Percentiles rank a stretch among this genome's conserved stretches.
Evolutionary conservation across 768 basidiomycete genomes (phyloP).

Genomic region (Cubamyces sp.): DNA sequence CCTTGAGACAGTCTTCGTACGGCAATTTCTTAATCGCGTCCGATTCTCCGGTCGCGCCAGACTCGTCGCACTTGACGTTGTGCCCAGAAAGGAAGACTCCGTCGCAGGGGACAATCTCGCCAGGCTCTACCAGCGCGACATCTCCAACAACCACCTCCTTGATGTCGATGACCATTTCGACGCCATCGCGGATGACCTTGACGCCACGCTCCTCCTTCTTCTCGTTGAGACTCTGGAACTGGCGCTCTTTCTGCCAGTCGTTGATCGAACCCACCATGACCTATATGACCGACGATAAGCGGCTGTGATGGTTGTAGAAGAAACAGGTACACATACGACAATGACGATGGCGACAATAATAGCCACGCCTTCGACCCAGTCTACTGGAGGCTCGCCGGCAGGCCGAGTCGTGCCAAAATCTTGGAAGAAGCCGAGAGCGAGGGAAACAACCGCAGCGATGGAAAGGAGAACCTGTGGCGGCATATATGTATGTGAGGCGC

Average conservation of each 20-base stretch:
- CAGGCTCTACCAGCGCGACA: conserved; percentile 88
- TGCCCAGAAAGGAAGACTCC: conserved; percentile 93
- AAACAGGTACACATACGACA: conserved; percentile 50
- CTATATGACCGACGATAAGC: conserved; percentile 38
- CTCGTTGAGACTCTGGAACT: conserved; percentile 90
- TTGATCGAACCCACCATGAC: conserved; percentile 92
- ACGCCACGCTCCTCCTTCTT: conserved; percentile 94
- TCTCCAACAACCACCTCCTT: conserved; percentile 95
- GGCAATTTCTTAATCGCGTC: conserved; percentile 90
- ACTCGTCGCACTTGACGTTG: conserved; percentile 95
- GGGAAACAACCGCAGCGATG: conserved; percentile 89
- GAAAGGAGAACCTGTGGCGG: conserved; percentile 78
- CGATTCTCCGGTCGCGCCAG: conserved; percentile 94
- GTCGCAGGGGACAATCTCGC: conserved; percentile 95
- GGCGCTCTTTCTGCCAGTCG: conserved; percentile 98
- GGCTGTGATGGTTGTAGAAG: not conserved
- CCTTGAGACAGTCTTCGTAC: conserved; percentile 70
- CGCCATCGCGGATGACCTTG: conserved; percentile 55
- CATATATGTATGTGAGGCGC: not conserved
- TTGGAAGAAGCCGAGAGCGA: conserved; percentile 93
- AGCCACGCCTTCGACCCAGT: conserved; percentile 96
- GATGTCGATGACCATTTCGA: conserved; percentile 34
- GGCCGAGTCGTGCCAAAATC: conserved; percentile 79
- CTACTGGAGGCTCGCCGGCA: conserved; percentile 71
- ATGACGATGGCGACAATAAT: conserved; percentile 78